Evolutionary conservation across 345 rosid species (phyloP).

Genomic region (Gossypium raimondii): DNA sequence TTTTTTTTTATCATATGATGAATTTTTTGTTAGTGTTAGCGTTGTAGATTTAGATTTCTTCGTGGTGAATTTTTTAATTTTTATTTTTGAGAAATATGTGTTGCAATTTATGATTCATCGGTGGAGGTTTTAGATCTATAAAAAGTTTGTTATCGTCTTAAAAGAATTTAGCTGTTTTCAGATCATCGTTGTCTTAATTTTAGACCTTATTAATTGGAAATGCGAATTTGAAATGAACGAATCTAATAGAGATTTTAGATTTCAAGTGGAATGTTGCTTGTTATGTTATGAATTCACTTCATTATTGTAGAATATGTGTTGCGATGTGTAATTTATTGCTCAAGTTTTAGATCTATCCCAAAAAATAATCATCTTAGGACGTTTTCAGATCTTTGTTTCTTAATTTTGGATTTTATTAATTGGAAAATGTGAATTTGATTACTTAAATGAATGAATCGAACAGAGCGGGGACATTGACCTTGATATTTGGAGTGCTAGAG

Average conservation of each 20-base stretch:
- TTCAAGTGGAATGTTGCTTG: constrained; percentile 11
- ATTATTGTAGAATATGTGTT: too few species aligned
- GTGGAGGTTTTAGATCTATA: constrained; percentile 23
- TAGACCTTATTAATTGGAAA: not conserved
- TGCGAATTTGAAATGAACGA: constrained; percentile 1
- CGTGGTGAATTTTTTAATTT: not conserved
- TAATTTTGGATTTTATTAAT: not conserved
- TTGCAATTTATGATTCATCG: not conserved
- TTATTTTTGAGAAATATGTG: not conserved
- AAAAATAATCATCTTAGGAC: not conserved
- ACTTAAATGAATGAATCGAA: not conserved
- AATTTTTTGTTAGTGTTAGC: not conserved
- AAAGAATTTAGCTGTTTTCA: not conserved
- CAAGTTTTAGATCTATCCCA: too few species aligned
- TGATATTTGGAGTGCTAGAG: not conserved
- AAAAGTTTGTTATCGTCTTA: not conserved
- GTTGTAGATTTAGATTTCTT: not conserved
- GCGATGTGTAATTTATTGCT: too few species aligned
- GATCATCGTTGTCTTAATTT: constrained; percentile 9
- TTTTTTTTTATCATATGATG: not conserved
- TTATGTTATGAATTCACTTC: not conserved
- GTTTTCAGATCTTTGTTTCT: not conserved
- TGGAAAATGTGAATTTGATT: not conserved
- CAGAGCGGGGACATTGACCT: not conserved
- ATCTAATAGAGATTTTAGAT: not conserved